A percentile compares a stretch with the other conserved stretches of the same genome.
phyloP scores from a whole-genome alignment of 768 basidiomycete species.

The Steccherinum ochraceum region DNA sequence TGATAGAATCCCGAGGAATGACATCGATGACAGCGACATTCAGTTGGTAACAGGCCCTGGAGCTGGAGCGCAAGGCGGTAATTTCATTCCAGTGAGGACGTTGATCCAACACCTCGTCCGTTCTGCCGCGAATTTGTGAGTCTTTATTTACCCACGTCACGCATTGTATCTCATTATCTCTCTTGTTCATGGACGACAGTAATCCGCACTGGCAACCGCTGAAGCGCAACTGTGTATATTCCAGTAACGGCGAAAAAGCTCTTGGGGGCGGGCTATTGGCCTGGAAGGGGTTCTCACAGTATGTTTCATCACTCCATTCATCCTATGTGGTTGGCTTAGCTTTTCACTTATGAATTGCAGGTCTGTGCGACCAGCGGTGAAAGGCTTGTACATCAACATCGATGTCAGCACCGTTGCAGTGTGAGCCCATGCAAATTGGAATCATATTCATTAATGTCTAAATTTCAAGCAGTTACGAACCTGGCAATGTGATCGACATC shows the following conservation, averaged over 20 bases:
- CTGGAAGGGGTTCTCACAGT: not conserved
- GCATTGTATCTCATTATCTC: too few species aligned
- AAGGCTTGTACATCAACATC: conserved; percentile 11
- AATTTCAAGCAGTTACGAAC: too few species aligned
- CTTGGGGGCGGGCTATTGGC: not conserved
- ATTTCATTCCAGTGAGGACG: not conserved
- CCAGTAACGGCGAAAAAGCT: not conserved
- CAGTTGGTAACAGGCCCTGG: too few species aligned
- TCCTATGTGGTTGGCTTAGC: not conserved
- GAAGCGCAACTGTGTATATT: not conserved
- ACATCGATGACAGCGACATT: not conserved
- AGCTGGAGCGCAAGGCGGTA: too few species aligned
- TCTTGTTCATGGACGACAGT: too few species aligned
- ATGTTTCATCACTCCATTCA: not conserved
- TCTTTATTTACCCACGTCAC: too few species aligned
- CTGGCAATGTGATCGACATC: not conserved
- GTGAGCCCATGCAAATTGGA: too few species aligned
- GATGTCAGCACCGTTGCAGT: conserved; percentile 11
- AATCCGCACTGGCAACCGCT: too few species aligned
- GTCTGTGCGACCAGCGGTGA: conserved; percentile 15
- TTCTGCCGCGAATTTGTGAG: not conserved
- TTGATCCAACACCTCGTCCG: not conserved
- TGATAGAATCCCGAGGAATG: too few species aligned
- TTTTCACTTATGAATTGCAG: conserved; percentile 3
- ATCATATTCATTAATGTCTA: too few species aligned